Base-by-base conservation (phyloP, 257 asterid species). In the Jacaranda mimosifolia region DNA sequence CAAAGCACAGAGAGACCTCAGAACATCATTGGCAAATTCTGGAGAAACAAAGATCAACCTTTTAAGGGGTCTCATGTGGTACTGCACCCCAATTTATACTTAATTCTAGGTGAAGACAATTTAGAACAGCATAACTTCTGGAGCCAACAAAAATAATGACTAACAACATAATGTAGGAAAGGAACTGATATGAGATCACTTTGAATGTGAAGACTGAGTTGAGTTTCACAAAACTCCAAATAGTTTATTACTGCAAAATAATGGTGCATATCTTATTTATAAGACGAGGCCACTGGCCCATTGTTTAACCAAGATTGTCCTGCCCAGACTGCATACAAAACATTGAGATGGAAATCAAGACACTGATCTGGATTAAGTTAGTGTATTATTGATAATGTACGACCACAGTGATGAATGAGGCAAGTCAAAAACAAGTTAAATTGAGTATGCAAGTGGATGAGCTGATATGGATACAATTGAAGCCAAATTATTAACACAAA, bases 211-310 rank as follows among this genome's bases (percentile, higher is more conserved):
- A 57, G 57, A 56, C 4, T 1, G 35, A 40, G 15, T 51, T 17
- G 52, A 63, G 68, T 72, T 78, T 51, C 74, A 63, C 42, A 55
- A 78, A 70, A 63, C 36, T 13, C 19, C 49, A 36, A 51, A 63
- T 46, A 49, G 5, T 40, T 40, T 40, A 15, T 48, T 45, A 40
- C 6, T 43, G 46, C 42, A 19, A 26, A 26, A 26, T 2, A 51
- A 51, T 15, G 8, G 43, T 52, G 19, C 46, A 1, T 66, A 39
- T 56, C 13, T 53, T 13, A 7, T 21, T 19, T 42, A 21, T 57
- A 21, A 13, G 3, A 35, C 7, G 17, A 57, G 9, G 40, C 74
- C 17, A 18, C 1, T 32, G 12, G 10, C 40, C 39, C 46, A 19
- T 36, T 45, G 46, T 26, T 15, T 9, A 66, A 3, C 3, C 21